Conservation (phyloP, 2,329 filamentous ascomycete genomes). For the Aureobasidium pullulans region DNA sequence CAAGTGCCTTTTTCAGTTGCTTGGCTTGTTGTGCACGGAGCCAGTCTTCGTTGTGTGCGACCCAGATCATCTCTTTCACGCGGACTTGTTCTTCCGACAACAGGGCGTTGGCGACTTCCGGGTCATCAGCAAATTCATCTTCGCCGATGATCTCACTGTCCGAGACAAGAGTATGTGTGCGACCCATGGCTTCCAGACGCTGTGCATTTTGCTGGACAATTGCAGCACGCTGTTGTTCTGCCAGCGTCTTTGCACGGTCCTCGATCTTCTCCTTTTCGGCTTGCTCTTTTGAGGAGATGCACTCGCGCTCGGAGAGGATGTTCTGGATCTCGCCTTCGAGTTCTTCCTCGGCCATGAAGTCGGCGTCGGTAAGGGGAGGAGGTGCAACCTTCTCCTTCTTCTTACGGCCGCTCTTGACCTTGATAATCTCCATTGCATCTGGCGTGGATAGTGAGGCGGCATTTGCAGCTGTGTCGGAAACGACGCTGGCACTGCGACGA, state of each 20-base stretch:
- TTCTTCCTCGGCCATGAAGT: constrained; percentile 40
- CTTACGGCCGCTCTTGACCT: not conserved
- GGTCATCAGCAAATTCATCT: constrained; percentile 82
- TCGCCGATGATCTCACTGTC: constrained; percentile 57
- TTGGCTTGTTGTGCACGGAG: constrained; percentile 80
- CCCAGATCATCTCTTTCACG: constrained; percentile 88
- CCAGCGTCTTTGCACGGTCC: constrained; percentile 22
- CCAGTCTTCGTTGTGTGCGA: constrained; percentile 91
- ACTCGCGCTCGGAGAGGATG: constrained; percentile 25
- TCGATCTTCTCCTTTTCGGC: constrained; percentile 24
- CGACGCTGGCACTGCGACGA: constrained; percentile 16
- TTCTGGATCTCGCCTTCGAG: constrained; percentile 39
- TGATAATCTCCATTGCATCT: not conserved
- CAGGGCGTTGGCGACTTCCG: constrained; percentile 74
- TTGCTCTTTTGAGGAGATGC: constrained; percentile 23
- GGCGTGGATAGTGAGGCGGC: constrained; percentile 19
- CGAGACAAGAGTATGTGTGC: constrained; percentile 26
- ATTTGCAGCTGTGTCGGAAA: constrained; percentile 17
- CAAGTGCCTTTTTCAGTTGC: constrained; percentile 62
- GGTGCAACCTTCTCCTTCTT: constrained; percentile 20
- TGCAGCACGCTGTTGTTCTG: constrained; percentile 23
- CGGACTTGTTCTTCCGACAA: constrained; percentile 65
- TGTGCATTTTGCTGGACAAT: constrained; percentile 42
- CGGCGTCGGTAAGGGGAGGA: constrained; percentile 34
- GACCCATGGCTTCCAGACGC: constrained; percentile 39